A percentile compares a stretch with the other conserved stretches of the same genome.
These are phyloP conservation scores for Xylaria multiplex DNA, from an alignment of 2,329 filamentous ascomycete genomes.

Conservation along the genomic window DNA sequence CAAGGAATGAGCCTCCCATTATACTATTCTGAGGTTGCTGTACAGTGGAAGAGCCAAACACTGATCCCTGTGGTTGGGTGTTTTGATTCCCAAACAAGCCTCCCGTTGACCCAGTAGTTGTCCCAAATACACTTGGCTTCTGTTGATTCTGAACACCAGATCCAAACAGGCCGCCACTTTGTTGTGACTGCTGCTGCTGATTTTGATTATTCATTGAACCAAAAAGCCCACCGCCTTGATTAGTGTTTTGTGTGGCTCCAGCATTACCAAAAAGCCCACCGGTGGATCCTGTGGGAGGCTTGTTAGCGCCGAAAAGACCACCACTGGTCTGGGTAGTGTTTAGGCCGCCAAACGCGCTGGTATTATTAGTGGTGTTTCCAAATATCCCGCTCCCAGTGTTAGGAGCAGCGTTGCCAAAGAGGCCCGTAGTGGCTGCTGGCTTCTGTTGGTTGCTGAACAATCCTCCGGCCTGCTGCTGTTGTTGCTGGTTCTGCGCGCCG, in stretches of 20 bases:
- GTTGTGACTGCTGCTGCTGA: conserved; percentile 52
- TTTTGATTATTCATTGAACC: conserved; percentile 55
- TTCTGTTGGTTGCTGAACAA: conserved; percentile 53
- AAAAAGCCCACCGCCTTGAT: conserved; percentile 62
- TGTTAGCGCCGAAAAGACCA: conserved; percentile 57
- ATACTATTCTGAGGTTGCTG: conserved; percentile 60
- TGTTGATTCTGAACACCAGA: conserved; percentile 61
- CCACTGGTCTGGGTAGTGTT: conserved; percentile 41
- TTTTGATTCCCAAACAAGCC: conserved; percentile 65
- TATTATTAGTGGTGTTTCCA: conserved; percentile 51
- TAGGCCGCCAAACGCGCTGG: conserved; percentile 46
- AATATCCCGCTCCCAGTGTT: conserved; percentile 55
- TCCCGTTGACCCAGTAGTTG: conserved; percentile 52
- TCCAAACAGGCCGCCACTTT: conserved; percentile 60
- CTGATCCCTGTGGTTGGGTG: conserved; percentile 56
- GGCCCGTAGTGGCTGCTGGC: conserved; percentile 50
- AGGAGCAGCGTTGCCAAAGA: conserved; percentile 52
- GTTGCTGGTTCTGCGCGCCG: conserved; percentile 50
- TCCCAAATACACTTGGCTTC: conserved; percentile 67
- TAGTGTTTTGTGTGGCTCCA: conserved; percentile 50
- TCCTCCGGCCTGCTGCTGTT: conserved; percentile 55
- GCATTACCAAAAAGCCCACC: conserved; percentile 57
- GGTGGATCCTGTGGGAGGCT: conserved; percentile 47
- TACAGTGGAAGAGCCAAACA: conserved; percentile 60
- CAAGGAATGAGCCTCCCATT: conserved; percentile 68